phyloP scores from a whole-genome alignment of 306 rosid genomes.

The Chamaecrista fasciculata region DNA sequence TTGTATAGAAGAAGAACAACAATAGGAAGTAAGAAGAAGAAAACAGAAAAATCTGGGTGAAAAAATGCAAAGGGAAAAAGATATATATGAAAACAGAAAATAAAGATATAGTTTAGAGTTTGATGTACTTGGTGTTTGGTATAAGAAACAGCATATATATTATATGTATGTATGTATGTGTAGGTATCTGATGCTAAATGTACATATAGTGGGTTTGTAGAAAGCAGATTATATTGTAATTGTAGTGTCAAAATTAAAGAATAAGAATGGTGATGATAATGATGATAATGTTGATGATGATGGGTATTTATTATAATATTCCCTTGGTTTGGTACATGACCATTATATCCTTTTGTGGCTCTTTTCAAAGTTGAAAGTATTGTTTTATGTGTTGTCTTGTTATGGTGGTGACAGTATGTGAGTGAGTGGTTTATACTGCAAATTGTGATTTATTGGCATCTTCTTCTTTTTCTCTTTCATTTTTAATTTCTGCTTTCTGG shows the following conservation, averaged over 20 bases:
- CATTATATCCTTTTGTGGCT: constrained; percentile 23
- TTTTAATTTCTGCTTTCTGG: constrained; percentile 34
- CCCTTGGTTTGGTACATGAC: constrained; percentile 38
- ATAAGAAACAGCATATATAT: constrained; percentile 31
- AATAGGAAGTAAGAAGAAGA: constrained; percentile 16
- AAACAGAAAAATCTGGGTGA: neutral
- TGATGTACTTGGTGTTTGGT: constrained; percentile 30
- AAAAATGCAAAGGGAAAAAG: neutral
- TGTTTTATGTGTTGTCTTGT: constrained; percentile 16
- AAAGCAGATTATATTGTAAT: constrained; percentile 40
- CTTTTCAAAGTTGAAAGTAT: constrained; percentile 20
- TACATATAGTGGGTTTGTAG: constrained; percentile 50
- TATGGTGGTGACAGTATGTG: constrained; percentile 30
- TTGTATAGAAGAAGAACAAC: constrained; percentile 46
- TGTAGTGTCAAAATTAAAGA: constrained; percentile 37
- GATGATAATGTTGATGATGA: neutral
- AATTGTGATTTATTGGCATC: constrained; percentile 16
- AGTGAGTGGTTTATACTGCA: constrained; percentile 27
- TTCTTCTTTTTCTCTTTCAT: neutral
- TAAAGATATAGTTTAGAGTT: constrained; percentile 32
- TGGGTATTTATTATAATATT: constrained; percentile 38
- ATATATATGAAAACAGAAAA: constrained; percentile 27
- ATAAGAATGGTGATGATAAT: constrained; percentile 31
- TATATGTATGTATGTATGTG: neutral
- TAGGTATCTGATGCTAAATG: constrained; percentile 42